Percentiles rank a stretch among this genome's conserved stretches.
These are phyloP conservation scores for Eutypa lata DNA, from an alignment of 2,329 filamentous ascomycete genomes.

Conservation along the genomic window DNA sequence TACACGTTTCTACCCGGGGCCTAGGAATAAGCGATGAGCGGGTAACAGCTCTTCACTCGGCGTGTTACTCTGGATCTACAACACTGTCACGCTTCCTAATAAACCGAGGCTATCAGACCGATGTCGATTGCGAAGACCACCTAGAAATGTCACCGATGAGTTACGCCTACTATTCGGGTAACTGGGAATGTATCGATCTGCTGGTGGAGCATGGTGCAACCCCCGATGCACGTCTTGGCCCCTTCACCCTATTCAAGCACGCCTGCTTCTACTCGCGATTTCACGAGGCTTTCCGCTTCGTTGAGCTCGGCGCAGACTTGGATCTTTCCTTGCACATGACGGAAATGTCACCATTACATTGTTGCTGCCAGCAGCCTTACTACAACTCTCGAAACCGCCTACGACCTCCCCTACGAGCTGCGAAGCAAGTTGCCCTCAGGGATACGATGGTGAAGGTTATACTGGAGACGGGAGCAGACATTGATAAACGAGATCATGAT, in stretches of 20 bases:
- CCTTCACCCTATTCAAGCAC: slow-evolving; percentile 11
- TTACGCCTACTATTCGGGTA: slow-evolving; percentile 15
- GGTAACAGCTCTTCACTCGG: slow-evolving; percentile 19
- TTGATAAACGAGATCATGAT: neutral
- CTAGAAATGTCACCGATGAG: slow-evolving; percentile 9
- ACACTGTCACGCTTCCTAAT: slow-evolving; percentile 10
- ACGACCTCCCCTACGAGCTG: neutral
- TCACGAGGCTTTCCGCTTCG: slow-evolving; percentile 15
- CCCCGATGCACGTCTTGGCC: slow-evolving; percentile 8
- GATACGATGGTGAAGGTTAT: neutral
- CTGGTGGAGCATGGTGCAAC: slow-evolving; percentile 15
- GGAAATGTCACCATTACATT: neutral
- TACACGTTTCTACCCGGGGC: slow-evolving; percentile 7
- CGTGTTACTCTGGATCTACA: slow-evolving; percentile 7
- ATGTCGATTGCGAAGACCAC: slow-evolving; percentile 13
- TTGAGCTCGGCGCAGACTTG: slow-evolving; percentile 16
- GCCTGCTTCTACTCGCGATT: slow-evolving; percentile 14
- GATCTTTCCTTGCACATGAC: neutral
- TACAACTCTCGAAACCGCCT: neutral
- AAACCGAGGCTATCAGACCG: slow-evolving; percentile 12
- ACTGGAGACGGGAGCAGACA: slow-evolving; percentile 5
- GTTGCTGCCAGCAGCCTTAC: slow-evolving; percentile 1
- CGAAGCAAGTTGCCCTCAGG: slow-evolving; percentile 2
- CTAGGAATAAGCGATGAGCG: neutral
- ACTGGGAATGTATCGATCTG: slow-evolving; percentile 14